phyloP scores from a whole-genome alignment of 495 filamentous ascomycete genomes.

The Xylona heveae region DNA sequence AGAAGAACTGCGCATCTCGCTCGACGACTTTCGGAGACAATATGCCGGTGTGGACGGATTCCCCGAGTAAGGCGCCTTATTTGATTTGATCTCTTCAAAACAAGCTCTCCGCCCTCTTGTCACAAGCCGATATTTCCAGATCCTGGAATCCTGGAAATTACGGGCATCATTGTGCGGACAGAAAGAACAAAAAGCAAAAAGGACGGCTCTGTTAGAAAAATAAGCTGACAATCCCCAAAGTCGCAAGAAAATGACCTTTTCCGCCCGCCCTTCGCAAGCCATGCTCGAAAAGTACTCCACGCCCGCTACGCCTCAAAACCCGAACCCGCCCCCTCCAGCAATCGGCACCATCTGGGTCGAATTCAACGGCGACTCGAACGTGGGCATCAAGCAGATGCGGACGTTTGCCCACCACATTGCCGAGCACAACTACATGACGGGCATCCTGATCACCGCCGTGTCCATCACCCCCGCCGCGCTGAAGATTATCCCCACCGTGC shows the following conservation, averaged over 20 bases:
- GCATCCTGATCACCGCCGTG: conserved; percentile 69
- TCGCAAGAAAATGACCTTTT: conserved; percentile 66
- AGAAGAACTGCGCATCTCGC: conserved; percentile 64
- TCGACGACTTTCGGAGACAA: conserved; percentile 47
- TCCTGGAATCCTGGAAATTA: too few relatives aligned
- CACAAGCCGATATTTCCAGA: too few relatives aligned
- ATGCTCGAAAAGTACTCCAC: conserved; percentile 73
- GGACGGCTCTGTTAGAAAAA: too few relatives aligned
- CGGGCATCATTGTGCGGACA: too few relatives aligned
- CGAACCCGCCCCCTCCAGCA: conserved; percentile 38
- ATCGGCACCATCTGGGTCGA: conserved; percentile 87
- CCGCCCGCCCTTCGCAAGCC: conserved; percentile 52
- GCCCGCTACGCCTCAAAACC: conserved; percentile 36
- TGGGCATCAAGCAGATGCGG: conserved; percentile 84
- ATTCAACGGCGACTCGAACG: conserved; percentile 52
- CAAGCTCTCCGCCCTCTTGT: conserved; percentile 4
- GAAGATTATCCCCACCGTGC: conserved; percentile 52
- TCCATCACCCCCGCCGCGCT: conserved; percentile 66
- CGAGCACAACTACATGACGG: conserved; percentile 60
- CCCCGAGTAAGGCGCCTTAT: conserved; percentile 34
- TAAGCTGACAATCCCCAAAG: conserved; percentile 22
- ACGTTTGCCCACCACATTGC: conserved; percentile 64
- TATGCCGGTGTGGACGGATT: conserved; percentile 48
- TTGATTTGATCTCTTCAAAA: conserved; percentile 6
- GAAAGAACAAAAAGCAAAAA: too few relatives aligned